Percentiles rank a stretch among this genome's conserved stretches.
phyloP scores from a whole-genome alignment of 139 green algal genomes.

The Axilococcus clingmanii region DNA sequence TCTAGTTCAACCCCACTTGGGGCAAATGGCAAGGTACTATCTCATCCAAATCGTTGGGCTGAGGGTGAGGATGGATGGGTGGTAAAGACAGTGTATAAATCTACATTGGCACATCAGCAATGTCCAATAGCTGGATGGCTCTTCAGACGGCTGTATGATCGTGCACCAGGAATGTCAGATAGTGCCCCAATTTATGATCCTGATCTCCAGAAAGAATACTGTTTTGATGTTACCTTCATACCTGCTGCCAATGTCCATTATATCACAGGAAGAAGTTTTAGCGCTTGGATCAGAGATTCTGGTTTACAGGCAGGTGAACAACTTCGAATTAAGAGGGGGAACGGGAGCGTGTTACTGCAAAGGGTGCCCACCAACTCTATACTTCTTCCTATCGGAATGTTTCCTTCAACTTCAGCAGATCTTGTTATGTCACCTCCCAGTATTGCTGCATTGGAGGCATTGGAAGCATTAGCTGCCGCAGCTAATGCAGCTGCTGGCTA shows the following conservation, averaged over 20 bases:
- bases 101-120: constrained; percentile 21
- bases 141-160: constrained; percentile 19
- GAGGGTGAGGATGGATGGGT: constrained; percentile 12
- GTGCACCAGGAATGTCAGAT: constrained; percentile 10
- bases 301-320: neutral
- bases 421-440: constrained; percentile 1
- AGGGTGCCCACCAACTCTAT: neutral
- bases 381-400: neutral
- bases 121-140: constrained; percentile 27
- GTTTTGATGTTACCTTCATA: constrained; percentile 22
- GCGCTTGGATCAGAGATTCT: neutral
- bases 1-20: too few relatives aligned
- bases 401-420: neutral
- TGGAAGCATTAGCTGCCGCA: constrained; percentile 12
- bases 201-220: constrained; percentile 6
- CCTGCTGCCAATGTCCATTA: constrained; percentile 23
- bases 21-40: too few relatives aligned
- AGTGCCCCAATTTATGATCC: constrained; percentile 12
- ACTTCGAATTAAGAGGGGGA: neutral
- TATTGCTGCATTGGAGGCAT: constrained; percentile 5
- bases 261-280: constrained; percentile 7
- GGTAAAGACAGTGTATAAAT: constrained; percentile 29
- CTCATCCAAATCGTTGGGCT: constrained; percentile 23
- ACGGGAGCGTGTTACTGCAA: neutral
- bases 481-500: constrained; percentile 15